Base-by-base conservation (phyloP, 176 grass and related monocot genomes). In the Metroxylon sagu region DNA sequence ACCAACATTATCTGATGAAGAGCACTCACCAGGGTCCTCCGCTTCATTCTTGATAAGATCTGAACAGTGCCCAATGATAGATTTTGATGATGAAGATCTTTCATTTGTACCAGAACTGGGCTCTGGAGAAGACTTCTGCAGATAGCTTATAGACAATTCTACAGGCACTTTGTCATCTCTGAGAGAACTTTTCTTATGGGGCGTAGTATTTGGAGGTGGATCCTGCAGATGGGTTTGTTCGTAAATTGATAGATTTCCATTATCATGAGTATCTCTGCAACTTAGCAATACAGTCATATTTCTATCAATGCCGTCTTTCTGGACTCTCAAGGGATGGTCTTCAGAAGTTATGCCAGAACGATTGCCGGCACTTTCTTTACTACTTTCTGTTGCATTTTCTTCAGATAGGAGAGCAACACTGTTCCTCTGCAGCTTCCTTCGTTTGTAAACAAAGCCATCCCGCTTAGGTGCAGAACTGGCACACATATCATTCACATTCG, bases 391-490 rank as follows among this genome's bases (percentile, higher is more conserved):
- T 52, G 15, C 16, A 4, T 29, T 64, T 70, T 80, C 73, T 80
- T 80, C 52, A 69, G 64, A 61, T 74, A 68, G 4, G 66, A 73
- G 35, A 10, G 76, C 58, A 88, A 69, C 76, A 68, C 50, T 68
- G 70, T 88, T 77, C 61, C 76, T 69, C 31, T 81, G 77, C 74
- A 81, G 52, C 81, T 80, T 89, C 71, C 77, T 74, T 56, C 80
- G 69, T 68, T 84, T 84, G 61, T 84, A 84, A 48, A 84, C 77
- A 75, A 77, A 70, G 4, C 53, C 69, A 71, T 78, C 74, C 74
- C 72, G 80, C 62, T 77, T 84, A 23, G 21, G 21, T 23, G 21
- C 21, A 23, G 21, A 23, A 71, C 76, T 66, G 19, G 79, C 68
- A 62, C 75, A 79, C 62, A 79, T 79, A 78, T 53, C 66, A 67